Conservation (phyloP, 495 filamentous ascomycete species). For the Evansstolkia leycettana region DNA sequence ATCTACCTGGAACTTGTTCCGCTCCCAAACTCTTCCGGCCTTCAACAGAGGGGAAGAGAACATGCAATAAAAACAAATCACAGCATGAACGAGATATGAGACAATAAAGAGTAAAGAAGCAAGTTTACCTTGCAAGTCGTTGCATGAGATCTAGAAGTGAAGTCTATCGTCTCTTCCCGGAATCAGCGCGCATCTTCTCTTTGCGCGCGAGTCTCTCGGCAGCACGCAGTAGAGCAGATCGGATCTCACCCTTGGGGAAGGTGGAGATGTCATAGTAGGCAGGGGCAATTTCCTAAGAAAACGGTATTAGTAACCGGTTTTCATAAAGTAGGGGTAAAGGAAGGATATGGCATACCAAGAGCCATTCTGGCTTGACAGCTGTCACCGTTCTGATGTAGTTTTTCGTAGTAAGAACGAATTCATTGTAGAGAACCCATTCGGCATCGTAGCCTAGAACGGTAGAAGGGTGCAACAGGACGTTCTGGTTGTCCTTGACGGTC, state of each 20-base stretch:
- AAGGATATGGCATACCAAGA: slow-evolving; percentile 53
- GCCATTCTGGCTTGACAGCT: slow-evolving; percentile 58
- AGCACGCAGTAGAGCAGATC: slow-evolving; percentile 59
- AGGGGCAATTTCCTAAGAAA: slow-evolving; percentile 68
- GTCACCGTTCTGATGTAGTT: slow-evolving; percentile 66
- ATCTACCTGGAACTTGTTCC: too few relatives aligned
- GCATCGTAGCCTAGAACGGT: slow-evolving; percentile 74
- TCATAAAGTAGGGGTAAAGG: not conserved
- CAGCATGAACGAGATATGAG: slow-evolving; percentile 6
- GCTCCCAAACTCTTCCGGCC: too few relatives aligned
- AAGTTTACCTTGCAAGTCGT: too few relatives aligned
- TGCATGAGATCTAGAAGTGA: too few relatives aligned
- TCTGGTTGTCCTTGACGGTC: slow-evolving; percentile 90
- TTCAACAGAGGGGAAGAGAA: too few relatives aligned
- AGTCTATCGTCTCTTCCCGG: slow-evolving; percentile 19
- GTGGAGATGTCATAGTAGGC: slow-evolving; percentile 79
- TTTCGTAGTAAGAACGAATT: slow-evolving; percentile 95
- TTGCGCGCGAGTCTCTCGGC: slow-evolving; percentile 62
- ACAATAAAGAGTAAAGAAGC: slow-evolving; percentile 9
- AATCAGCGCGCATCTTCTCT: slow-evolving; percentile 45
- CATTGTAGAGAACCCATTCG: slow-evolving; percentile 97
- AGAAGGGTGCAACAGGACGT: slow-evolving; percentile 83
- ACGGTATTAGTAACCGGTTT: slow-evolving; percentile 11
- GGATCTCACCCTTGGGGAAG: slow-evolving; percentile 81
- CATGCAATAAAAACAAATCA: too few relatives aligned